Conservation (phyloP, 306 rosid genomes). For the Castanea crenata region DNA sequence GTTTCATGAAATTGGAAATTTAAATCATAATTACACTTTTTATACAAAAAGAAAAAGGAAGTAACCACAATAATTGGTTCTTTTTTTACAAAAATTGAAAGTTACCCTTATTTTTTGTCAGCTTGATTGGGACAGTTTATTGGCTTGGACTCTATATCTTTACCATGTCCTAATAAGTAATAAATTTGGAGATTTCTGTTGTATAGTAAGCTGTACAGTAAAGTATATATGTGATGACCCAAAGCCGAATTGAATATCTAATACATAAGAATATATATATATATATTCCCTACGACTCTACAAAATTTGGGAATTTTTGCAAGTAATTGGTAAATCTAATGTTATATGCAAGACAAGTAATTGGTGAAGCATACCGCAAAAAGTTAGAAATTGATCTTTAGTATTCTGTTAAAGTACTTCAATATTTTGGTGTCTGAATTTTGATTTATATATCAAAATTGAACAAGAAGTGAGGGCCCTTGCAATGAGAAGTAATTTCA, state of each 20-base stretch:
- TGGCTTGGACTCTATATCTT: background rate
- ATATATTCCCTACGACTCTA: too few relatives aligned
- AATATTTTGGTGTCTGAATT: too few relatives aligned
- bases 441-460: too few relatives aligned
- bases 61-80: constrained; percentile 3
- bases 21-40: constrained; percentile 15
- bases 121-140: background rate
- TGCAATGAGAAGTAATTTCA: too few relatives aligned
- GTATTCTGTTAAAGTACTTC: too few relatives aligned
- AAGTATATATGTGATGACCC: background rate
- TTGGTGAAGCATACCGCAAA: too few relatives aligned
- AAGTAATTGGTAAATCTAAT: too few relatives aligned
- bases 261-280: too few relatives aligned
- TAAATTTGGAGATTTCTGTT: background rate
- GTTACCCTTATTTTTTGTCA: background rate
- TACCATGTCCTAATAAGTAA: background rate
- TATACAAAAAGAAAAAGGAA: background rate
- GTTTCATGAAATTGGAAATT: constrained; percentile 25
- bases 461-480: too few relatives aligned
- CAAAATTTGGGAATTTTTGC: too few relatives aligned
- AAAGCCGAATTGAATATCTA: background rate
- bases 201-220: background rate
- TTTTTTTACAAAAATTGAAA: background rate
- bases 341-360: too few relatives aligned
- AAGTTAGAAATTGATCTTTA: too few relatives aligned